These are phyloP conservation scores for Penicillium sp. DNA, from an alignment of 2,329 filamentous ascomycete species.

Conservation along the genomic window DNA sequence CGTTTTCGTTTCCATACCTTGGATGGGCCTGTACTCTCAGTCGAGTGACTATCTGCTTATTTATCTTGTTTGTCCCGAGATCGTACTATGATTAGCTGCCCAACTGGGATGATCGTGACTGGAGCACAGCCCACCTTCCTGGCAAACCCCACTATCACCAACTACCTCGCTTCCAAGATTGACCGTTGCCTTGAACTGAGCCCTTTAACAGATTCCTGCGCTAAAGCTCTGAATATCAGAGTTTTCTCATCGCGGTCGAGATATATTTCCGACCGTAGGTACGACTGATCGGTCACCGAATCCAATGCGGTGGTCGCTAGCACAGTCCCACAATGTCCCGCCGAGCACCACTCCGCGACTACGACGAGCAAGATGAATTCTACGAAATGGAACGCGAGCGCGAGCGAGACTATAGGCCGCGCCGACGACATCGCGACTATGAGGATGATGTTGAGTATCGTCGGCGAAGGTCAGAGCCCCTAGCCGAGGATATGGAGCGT, in stretches of 20 bases:
- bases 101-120: background rate
- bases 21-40: background rate
- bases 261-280: background rate
- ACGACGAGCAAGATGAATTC: slow-evolving; percentile 26
- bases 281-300: background rate
- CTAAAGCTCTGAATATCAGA: background rate
- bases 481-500: slow-evolving; percentile 37
- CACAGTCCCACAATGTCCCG: slow-evolving; percentile 24
- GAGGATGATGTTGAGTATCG: slow-evolving; percentile 25
- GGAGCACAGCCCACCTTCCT: background rate
- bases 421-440: slow-evolving; percentile 21
- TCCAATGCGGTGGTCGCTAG: slow-evolving; percentile 2
- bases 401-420: slow-evolving; percentile 19
- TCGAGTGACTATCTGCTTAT: background rate
- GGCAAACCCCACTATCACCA: background rate
- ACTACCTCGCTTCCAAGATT: background rate
- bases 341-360: slow-evolving; percentile 21
- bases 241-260: background rate
- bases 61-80: background rate
- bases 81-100: background rate
- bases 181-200: background rate
- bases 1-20: background rate
- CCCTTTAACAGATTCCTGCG: background rate
- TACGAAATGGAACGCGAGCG: slow-evolving; percentile 24
- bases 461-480: slow-evolving; percentile 32